Percentiles rank a stretch among this genome's conserved stretches.
phyloP scores from a whole-genome alignment of 768 basidiomycete species.

The Mrakia frigida region DNA sequence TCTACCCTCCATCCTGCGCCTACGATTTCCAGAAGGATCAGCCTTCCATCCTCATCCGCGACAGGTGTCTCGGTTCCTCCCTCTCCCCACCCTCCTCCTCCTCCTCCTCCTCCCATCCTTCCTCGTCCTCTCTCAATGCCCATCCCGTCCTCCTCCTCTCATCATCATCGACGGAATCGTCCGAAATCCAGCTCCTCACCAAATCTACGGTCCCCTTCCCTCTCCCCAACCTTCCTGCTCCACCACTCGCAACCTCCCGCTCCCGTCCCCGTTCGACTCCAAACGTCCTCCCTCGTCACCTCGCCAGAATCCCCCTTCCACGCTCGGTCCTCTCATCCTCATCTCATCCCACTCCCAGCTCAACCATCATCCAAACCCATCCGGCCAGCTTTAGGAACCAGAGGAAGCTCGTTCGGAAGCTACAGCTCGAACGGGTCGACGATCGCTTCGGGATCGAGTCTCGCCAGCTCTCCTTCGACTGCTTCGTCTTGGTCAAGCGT shows the following conservation, averaged over 20 bases:
- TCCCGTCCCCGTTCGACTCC: background rate
- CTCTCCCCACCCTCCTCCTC: background rate
- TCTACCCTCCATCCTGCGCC: background rate
- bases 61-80: background rate
- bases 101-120: background rate
- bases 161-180: background rate
- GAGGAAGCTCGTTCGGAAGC: background rate
- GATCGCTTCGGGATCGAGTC: background rate
- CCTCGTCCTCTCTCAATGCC: background rate
- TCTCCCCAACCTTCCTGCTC: background rate
- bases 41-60: background rate
- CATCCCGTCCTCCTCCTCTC: background rate
- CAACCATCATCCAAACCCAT: too few species aligned
- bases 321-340: background rate
- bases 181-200: background rate
- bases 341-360: background rate
- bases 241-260: background rate
- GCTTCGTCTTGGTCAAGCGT: background rate
- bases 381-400: background rate
- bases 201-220: background rate
- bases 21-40: background rate
- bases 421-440: background rate
- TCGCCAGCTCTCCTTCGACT: background rate
- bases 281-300: conserved; percentile 1
- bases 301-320: background rate